phyloP scores from a whole-genome alignment of 2,329 filamentous ascomycete species.

The Trichoderma polysporum region DNA sequence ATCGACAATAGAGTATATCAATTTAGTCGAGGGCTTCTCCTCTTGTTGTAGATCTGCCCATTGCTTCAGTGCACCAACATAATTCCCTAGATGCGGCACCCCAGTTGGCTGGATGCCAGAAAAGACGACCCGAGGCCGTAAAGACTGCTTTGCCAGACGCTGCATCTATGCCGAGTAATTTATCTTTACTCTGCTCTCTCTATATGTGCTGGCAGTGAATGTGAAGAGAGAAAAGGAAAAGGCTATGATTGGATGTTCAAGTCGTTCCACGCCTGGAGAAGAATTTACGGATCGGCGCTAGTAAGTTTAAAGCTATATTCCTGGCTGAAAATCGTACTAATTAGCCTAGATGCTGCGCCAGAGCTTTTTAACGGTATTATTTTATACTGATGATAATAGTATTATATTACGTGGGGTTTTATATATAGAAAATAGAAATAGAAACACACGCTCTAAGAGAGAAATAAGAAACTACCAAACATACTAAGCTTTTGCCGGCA shows the following conservation, averaged over 20 bases:
- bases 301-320: conserved; percentile 4
- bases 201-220: neutral
- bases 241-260: neutral
- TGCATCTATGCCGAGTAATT: neutral
- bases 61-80: conserved; percentile 81
- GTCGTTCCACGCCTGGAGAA: neutral
- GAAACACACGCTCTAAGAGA: neutral
- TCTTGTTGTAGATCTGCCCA: conserved; percentile 78
- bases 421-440: neutral
- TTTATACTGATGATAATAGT: neutral
- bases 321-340: neutral
- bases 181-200: neutral
- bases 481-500: neutral
- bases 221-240: neutral
- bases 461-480: neutral
- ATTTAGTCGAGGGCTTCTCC: conserved; percentile 53
- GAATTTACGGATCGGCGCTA: neutral
- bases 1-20: conserved; percentile 88
- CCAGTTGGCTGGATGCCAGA: conserved; percentile 97
- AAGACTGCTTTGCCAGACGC: neutral
- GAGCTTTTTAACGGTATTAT: neutral
- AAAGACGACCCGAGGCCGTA: conserved; percentile 62
- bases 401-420: neutral
- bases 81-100: conserved; percentile 91
- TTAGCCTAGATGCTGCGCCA: neutral